Percentiles rank a stretch among this genome's conserved stretches.
Evolutionary conservation across 2,329 filamentous ascomycete species (phyloP).

Genomic region (Cladosporium colombiae): DNA sequence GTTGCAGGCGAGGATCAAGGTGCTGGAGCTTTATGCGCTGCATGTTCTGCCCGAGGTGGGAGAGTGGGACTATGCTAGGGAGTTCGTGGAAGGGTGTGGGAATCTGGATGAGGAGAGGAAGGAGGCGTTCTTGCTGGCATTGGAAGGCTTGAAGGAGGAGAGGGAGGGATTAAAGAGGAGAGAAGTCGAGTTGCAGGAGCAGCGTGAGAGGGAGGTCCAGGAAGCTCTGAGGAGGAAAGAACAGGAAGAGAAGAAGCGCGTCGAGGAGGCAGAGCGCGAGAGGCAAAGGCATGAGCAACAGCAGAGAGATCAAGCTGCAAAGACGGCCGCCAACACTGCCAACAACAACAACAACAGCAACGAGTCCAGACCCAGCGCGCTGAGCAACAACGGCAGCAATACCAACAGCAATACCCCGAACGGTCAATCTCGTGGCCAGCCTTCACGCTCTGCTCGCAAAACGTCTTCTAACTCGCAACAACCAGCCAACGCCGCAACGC

Average conservation of each 20-base stretch:
- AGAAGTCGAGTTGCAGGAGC: slow-evolving; percentile 61
- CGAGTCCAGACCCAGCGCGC: slow-evolving; percentile 36
- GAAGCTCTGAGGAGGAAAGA: slow-evolving; percentile 40
- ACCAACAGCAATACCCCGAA: slow-evolving; percentile 38
- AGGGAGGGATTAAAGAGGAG: slow-evolving; percentile 66
- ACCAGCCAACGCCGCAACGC: slow-evolving; percentile 13
- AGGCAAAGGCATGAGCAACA: slow-evolving; percentile 38
- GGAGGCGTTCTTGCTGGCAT: slow-evolving; percentile 51
- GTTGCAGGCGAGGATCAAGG: slow-evolving; percentile 71
- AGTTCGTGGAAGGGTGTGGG: slow-evolving; percentile 84
- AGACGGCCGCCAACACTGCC: slow-evolving; percentile 23
- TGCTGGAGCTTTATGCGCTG: slow-evolving; percentile 91
- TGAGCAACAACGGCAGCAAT: slow-evolving; percentile 12
- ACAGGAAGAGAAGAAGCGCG: slow-evolving; percentile 33
- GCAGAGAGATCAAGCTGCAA: slow-evolving; percentile 29
- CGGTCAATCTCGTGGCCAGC: slow-evolving; percentile 10
- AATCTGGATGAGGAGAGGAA: slow-evolving; percentile 66
- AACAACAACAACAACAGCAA: slow-evolving; percentile 46
- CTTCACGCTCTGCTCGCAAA: slow-evolving; percentile 14
- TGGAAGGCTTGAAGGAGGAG: slow-evolving; percentile 51
- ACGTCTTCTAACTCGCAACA: neutral
- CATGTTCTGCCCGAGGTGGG: slow-evolving; percentile 92
- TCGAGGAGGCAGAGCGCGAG: slow-evolving; percentile 23
- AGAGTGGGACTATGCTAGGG: slow-evolving; percentile 92
- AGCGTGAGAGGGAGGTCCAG: slow-evolving; percentile 52